Evolutionary conservation across 805 yeast species (phyloP).

Genomic region (Barnettozyma californica): DNA sequence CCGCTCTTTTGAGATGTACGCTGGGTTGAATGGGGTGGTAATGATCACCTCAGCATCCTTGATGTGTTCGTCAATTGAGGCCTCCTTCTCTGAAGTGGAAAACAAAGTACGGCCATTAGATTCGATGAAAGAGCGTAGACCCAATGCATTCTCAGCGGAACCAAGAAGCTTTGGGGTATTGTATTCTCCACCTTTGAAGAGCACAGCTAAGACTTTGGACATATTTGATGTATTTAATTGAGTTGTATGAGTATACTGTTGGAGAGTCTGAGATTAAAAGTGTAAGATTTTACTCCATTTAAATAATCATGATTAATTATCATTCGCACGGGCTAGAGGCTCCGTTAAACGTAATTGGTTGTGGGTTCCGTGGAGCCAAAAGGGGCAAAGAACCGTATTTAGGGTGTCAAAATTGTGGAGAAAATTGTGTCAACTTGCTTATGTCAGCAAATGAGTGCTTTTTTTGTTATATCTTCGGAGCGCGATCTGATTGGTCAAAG

Average conservation of each 20-base stretch:
- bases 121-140: constrained; percentile 60
- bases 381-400: not conserved
- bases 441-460: not conserved
- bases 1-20: constrained; percentile 62
- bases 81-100: constrained; percentile 65
- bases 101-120: constrained; percentile 61
- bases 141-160: constrained; percentile 70
- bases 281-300: not conserved
- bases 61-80: constrained; percentile 58
- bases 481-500: not conserved
- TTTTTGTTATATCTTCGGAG: constrained; percentile 1
- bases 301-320: not conserved
- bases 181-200: constrained; percentile 28
- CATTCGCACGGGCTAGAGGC: not conserved
- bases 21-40: constrained; percentile 83
- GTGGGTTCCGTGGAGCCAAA: not conserved
- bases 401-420: not conserved
- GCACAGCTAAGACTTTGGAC: constrained; percentile 24
- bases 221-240: not conserved
- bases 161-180: constrained; percentile 51
- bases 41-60: constrained; percentile 72
- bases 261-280: not conserved
- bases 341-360: not conserved
- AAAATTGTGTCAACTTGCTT: not conserved
- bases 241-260: too few species aligned